phyloP scores from a whole-genome alignment of 352 stramenopile species.

The Albugo laibachii region DNA sequence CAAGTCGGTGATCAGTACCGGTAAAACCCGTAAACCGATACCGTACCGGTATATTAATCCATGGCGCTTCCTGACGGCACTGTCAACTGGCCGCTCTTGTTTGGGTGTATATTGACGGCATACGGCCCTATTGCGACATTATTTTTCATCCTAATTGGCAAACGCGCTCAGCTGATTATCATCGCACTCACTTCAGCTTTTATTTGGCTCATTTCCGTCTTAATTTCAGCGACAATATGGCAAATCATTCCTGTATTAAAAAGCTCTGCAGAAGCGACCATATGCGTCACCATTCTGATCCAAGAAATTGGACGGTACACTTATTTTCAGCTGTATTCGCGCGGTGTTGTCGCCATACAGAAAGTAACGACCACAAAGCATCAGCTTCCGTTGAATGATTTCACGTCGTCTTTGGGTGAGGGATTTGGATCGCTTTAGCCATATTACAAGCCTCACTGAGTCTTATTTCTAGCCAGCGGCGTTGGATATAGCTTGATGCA shows the following conservation, averaged over 20 bases:
- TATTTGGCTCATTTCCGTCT: constrained; percentile 61
- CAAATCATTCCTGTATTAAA: constrained; percentile 54
- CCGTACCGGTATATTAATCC: no score
- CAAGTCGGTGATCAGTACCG: no score
- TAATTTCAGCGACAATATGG: constrained; percentile 57
- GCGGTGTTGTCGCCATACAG: constrained; percentile 46
- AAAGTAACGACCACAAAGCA: constrained; percentile 54
- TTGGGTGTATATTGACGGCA: constrained; percentile 58
- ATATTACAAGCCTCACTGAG: not conserved
- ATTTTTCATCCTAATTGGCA: constrained; percentile 62
- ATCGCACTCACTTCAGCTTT: constrained; percentile 60
- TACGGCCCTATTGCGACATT: constrained; percentile 52
- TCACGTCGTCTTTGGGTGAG: constrained; percentile 53
- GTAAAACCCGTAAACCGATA: no score
- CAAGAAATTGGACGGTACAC: constrained; percentile 44
- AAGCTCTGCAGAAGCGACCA: constrained; percentile 48
- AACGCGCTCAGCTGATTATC: constrained; percentile 71
- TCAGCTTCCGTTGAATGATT: constrained; percentile 67
- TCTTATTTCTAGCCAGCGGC: constrained; percentile 24
- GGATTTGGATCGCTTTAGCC: not conserved
- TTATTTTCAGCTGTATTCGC: constrained; percentile 64
- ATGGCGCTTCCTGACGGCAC: constrained; percentile 49
- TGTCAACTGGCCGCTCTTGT: constrained; percentile 74
- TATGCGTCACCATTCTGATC: constrained; percentile 40
- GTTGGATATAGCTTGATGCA: constrained; percentile 73